A percentile compares a stretch with the other conserved stretches of the same genome.
phyloP scores from a whole-genome alignment of 2,329 filamentous ascomycete species.

The Rasamsonia emersonii region DNA sequence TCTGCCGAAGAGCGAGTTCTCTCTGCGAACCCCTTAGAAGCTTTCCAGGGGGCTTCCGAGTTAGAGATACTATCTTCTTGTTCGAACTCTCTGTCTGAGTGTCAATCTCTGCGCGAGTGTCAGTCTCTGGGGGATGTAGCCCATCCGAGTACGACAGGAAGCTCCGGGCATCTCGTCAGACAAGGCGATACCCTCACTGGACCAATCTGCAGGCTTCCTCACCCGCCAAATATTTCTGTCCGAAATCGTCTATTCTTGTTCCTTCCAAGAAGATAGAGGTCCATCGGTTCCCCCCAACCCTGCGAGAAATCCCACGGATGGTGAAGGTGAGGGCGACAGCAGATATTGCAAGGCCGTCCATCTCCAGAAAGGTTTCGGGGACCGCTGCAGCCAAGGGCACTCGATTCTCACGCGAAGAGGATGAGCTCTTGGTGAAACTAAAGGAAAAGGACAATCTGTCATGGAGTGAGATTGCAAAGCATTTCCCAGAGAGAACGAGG shows the following conservation, averaged over 20 bases:
- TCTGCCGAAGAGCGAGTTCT: too few relatives aligned
- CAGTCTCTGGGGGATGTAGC: too few relatives aligned
- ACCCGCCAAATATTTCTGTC: background rate
- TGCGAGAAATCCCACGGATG: too few relatives aligned
- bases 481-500: conserved; percentile 2
- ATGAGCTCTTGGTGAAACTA: background rate
- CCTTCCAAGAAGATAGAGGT: background rate
- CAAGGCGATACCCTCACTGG: too few relatives aligned
- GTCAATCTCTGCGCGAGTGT: too few relatives aligned
- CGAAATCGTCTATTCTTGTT: conserved; percentile 1
- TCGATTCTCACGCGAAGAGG: conserved; percentile 1
- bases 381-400: background rate
- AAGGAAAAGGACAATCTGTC: background rate
- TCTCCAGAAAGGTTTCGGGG: background rate
- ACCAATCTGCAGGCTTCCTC: too few relatives aligned
- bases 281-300: background rate
- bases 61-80: too few relatives aligned
- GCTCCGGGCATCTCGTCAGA: too few relatives aligned
- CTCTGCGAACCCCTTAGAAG: too few relatives aligned
- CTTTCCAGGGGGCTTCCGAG: too few relatives aligned
- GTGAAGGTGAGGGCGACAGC: background rate
- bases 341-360: conserved; percentile 1
- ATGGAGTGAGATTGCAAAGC: conserved; percentile 4
- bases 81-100: too few relatives aligned
- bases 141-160: too few relatives aligned